Evolutionary conservation across 1,284 basidiomycete species (phyloP).

Genomic region (Hymenochaete sp.): DNA sequence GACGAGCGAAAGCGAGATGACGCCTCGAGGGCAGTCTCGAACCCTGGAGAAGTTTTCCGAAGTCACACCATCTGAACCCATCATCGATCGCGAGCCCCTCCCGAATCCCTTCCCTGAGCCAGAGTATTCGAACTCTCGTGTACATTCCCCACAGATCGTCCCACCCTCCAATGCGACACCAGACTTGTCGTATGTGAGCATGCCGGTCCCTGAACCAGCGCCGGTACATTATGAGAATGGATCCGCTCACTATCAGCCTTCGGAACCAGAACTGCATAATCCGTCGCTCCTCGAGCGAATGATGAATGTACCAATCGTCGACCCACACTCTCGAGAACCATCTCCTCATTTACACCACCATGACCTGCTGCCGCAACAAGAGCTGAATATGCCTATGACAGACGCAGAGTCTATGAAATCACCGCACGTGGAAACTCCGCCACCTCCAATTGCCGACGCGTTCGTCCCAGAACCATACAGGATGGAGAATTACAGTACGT

Average conservation of each 20-base stretch:
- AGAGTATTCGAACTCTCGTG: conserved; percentile 1
- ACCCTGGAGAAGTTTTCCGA: conserved; percentile 6
- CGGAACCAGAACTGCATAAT: neutral
- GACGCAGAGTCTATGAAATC: conserved; percentile 3
- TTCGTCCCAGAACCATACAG: conserved; percentile 9
- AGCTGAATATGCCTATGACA: neutral
- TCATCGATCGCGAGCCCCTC: conserved; percentile 2
- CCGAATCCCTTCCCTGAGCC: conserved; percentile 11
- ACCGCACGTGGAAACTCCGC: neutral
- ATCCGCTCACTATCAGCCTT: neutral
- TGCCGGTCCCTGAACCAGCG: neutral
- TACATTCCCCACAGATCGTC: conserved; percentile 4
- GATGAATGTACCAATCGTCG: conserved; percentile 13
- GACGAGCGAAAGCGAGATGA: conserved; percentile 7
- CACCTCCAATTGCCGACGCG: neutral
- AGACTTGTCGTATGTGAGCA: neutral
- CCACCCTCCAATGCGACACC: conserved; percentile 9
- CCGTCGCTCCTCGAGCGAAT: conserved; percentile 11
- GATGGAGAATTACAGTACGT: neutral
- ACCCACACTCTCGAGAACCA: conserved; percentile 3
- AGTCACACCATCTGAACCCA: conserved; percentile 1
- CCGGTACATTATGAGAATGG: neutral
- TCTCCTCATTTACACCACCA: too few species aligned
- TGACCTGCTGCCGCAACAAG: conserved; percentile 1
- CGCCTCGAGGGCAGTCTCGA: conserved; percentile 3